phyloP scores from a whole-genome alignment of 2,329 filamentous ascomycete genomes.

The Microcyclosporella mali region DNA sequence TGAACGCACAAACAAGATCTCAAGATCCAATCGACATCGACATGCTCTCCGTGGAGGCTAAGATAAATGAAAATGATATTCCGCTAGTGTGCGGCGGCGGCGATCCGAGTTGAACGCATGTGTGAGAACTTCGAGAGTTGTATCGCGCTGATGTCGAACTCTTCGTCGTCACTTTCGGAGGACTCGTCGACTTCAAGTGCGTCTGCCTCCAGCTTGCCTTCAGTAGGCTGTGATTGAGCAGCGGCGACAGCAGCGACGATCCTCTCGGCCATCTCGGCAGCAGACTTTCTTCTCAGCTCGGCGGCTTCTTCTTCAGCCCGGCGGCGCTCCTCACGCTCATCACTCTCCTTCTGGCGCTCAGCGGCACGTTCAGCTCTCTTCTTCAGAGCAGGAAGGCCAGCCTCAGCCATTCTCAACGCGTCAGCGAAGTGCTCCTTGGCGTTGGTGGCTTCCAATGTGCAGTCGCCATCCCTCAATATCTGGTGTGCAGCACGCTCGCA shows the following conservation, averaged over 20 bases:
- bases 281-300: constrained; percentile 1
- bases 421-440: constrained; percentile 60
- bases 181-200: constrained; percentile 16
- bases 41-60: constrained; percentile 5
- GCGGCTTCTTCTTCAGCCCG: constrained; percentile 17
- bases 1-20: constrained; percentile 9
- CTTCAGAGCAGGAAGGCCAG: constrained; percentile 19
- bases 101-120: constrained; percentile 10
- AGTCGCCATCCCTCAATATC: constrained; percentile 81
- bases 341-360: constrained; percentile 19
- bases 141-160: constrained; percentile 15
- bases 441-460: constrained; percentile 65
- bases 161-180: constrained; percentile 10
- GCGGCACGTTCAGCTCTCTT: constrained; percentile 20
- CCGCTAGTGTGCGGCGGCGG: constrained; percentile 1
- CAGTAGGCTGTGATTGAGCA: constrained; percentile 7
- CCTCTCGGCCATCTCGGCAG: constrained; percentile 2
- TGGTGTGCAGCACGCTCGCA: constrained; percentile 86
- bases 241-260: constrained; percentile 3
- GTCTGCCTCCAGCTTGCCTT: constrained; percentile 16
- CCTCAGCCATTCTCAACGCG: constrained; percentile 49
- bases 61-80: not conserved
- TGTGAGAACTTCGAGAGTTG: constrained; percentile 8
- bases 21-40: constrained; percentile 11
- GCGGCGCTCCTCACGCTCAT: constrained; percentile 23